phyloP scores from a whole-genome alignment of 2,329 filamentous ascomycete genomes.

The Trichoderma guizhouense region DNA sequence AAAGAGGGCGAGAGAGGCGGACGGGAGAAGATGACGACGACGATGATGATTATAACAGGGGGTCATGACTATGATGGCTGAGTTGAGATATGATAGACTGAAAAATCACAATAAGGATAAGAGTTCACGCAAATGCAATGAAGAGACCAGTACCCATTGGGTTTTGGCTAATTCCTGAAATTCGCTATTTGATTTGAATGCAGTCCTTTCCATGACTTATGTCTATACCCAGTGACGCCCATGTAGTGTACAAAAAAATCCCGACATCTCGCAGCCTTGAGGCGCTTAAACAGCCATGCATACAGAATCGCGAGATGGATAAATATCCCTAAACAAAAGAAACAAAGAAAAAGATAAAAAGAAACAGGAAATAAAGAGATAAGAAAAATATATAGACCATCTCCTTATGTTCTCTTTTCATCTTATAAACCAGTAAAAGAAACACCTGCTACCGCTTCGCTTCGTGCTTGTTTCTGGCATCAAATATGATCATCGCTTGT shows the following conservation, averaged over 20 bases:
- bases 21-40: background rate
- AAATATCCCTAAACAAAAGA: background rate
- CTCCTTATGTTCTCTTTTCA: background rate
- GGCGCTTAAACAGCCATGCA: background rate
- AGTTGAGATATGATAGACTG: background rate
- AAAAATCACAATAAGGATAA: background rate
- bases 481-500: background rate
- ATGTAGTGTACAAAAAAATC: background rate
- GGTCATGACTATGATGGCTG: background rate
- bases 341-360: no score
- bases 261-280: background rate
- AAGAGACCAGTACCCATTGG: background rate
- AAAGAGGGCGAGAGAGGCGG: slow-evolving; percentile 8
- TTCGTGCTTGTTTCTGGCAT: background rate
- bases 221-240: slow-evolving; percentile 2
- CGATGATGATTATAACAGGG: background rate
- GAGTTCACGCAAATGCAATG: background rate
- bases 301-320: background rate
- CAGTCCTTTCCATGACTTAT: background rate
- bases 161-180: background rate
- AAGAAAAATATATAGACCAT: background rate
- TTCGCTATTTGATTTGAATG: background rate
- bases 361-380: background rate
- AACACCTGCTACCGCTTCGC: background rate
- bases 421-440: background rate